A percentile compares a stretch with the other conserved stretches of the same genome.
Conservation (phyloP, 2,329 filamentous ascomycete species). For the Cordyceps farinosa region DNA sequence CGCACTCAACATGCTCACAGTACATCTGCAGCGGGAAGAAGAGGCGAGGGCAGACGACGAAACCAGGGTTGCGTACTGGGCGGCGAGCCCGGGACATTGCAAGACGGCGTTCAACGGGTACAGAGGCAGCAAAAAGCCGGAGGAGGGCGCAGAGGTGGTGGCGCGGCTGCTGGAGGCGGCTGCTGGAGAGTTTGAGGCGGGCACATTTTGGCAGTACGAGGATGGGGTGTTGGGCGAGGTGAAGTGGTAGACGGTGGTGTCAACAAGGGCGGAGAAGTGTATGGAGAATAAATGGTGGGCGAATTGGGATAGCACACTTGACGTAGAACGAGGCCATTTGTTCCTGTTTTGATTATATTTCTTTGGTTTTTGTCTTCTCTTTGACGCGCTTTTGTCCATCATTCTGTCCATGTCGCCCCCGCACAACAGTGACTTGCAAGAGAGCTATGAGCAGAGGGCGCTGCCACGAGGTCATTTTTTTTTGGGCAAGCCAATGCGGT, state of each 20-base stretch:
- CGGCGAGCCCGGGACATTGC: conserved; percentile 21
- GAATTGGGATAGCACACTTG: too few species aligned
- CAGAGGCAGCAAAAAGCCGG: conserved; percentile 7
- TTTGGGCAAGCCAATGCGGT: too few species aligned
- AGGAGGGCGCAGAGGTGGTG: not conserved
- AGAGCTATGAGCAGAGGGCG: too few species aligned
- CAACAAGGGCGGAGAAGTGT: too few species aligned
- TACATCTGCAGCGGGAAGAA: conserved; percentile 21
- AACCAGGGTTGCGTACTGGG: conserved; percentile 21
- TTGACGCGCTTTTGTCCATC: too few species aligned
- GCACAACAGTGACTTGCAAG: too few species aligned
- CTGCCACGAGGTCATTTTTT: too few species aligned
- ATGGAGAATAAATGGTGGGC: not conserved
- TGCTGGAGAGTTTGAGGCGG: not conserved
- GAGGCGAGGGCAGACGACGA: conserved; percentile 8
- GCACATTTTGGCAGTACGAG: conserved; percentile 3
- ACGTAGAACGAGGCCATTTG: too few species aligned
- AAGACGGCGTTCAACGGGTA: conserved; percentile 23
- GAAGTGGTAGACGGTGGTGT: not conserved
- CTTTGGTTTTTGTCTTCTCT: too few species aligned
- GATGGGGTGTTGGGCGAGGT: not conserved
- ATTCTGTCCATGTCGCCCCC: too few species aligned
- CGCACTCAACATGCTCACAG: conserved; percentile 23
- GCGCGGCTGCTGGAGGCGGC: not conserved
- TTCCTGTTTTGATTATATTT: too few species aligned